Base-by-base conservation (phyloP, 192 early-diverging fungal species). In the Podila minutissima region DNA sequence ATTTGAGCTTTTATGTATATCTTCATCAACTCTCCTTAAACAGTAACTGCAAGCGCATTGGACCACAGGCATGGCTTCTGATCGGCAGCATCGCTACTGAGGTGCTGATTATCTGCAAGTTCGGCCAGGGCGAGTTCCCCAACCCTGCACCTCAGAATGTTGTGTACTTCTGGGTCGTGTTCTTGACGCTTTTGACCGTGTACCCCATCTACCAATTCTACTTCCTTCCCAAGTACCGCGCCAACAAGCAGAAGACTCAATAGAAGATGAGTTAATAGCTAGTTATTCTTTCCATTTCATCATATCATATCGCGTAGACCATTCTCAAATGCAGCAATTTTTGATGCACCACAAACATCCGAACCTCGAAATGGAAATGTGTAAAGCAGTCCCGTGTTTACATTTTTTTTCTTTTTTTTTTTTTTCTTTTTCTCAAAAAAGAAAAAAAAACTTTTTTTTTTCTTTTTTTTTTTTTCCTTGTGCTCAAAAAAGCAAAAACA, bases 1-100 rank as follows among this genome's bases (percentile, higher is more conserved):
- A 55, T 22, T 22, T 55, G 53, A n/a, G 9, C 53, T 24, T 53
- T 55, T 24, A 37, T 11, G n/a, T 65, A 55, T 29, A 22, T 24
- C 9, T 26, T 12, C 24, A 37, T 10, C 35, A 37, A 37, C 10
- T 24, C 4, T 10, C 53, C n/a, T 7, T 48, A 4, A 3, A 59
- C 71, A 91, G 91, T 22, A 87, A 90, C 51, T 95, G 94, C 82
- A 96, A 95, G 64, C 93, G 96, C 50, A 88, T 97, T 74, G 97
- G 97, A 67, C 93, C 95, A 59, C 96, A 97, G 79, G 94, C 95
- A 50, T 99, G 97, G 97, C 84, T 97, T 74, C 85, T 95, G 38
- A 91, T 93, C 8, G 93, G 92, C 37, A 96, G 91, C 50, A 92
- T 97, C 70, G 75, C 96, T 51, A 97, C 96, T 1, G 97, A 99